Base-by-base conservation (phyloP, 495 filamentous ascomycete genomes). In the Daldinia loculata region DNA sequence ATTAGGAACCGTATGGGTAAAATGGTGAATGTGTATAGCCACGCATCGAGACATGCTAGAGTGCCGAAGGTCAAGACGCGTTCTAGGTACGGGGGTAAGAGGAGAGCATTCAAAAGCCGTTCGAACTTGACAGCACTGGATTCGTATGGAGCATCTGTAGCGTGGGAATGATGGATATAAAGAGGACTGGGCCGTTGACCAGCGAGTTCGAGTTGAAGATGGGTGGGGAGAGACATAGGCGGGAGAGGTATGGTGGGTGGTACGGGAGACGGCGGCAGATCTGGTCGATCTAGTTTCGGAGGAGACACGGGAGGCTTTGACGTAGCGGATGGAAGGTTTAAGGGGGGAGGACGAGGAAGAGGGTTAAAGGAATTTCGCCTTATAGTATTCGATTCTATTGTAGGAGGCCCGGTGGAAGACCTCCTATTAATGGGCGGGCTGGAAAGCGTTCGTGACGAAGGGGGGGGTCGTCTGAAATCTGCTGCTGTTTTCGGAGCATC, bases 121-220 rank as follows among this genome's bases (percentile, higher is more conserved):
- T 98, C 94, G 60, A 98, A 90, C 74, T 97, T 98, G 72, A 97
- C 86, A n/a, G 90, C 90, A n/a, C 93, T 93, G 19, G 95, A 97
- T 80, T 99, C 95, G 79, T 97, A 98, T 0, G 93, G 93, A 53
- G 93, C 88, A 63, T 98, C 93, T 51, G 67, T 72, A 53, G 83
- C 86, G 26, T 89, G 85, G 2, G 92, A 88, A 63, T 91, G 89
- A 75, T 96, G 89, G 52, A 98, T 96, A 73, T 97, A 98, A 59
- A 97, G 79, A 2, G 93, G 93, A 51, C 93, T 95, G 3, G 94
- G 94, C 29, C 89, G 84, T 48, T 92, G 87, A 2, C 91, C 92
- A 1, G 94, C 90, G 26, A 98, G 84, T 74, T 98, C 94, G 11
- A 98, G 87, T 73, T 97, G 92, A 12, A 98, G 84, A 73, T 95